A percentile compares a stretch with the other conserved stretches of the same genome.
Conservation (phyloP, 441 rosid species). For the Melianthus villosus region DNA sequence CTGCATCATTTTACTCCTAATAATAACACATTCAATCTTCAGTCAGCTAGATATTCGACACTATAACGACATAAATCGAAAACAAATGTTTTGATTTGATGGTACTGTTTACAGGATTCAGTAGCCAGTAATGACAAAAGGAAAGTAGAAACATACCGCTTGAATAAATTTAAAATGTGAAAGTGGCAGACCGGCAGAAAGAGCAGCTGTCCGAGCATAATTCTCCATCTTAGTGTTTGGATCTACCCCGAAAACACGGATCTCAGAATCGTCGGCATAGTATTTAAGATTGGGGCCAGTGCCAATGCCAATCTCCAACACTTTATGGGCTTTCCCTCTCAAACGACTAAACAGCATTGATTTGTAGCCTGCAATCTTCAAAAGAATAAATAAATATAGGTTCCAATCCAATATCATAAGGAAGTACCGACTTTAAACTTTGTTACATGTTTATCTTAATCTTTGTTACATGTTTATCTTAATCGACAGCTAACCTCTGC, state of each 20-base stretch:
- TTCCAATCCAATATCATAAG: no score
- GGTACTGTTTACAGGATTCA: no score
- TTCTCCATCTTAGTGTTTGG: slow-evolving; percentile 61
- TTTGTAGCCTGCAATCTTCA: slow-evolving; percentile 58
- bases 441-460: no score
- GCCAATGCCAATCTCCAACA: slow-evolving; percentile 80
- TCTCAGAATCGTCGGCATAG: slow-evolving; percentile 27
- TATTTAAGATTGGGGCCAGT: slow-evolving; percentile 76
- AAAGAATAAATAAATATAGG: no score
- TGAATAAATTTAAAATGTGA: slow-evolving; percentile 43
- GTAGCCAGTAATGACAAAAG: neutral
- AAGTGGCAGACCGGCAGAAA: slow-evolving; percentile 42
- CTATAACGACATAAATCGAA: no score
- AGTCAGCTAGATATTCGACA: no score
- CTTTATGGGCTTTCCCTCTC: slow-evolving; percentile 42
- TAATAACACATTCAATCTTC: no score
- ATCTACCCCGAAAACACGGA: slow-evolving; percentile 58
- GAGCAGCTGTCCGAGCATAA: slow-evolving; percentile 52
- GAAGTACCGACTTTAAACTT: no score
- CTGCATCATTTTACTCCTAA: no score
- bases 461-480: no score
- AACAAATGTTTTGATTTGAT: no score
- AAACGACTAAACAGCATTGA: slow-evolving; percentile 35
- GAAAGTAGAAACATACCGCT: slow-evolving; percentile 25
- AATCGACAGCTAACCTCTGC: no score